Base-by-base conservation (phyloP, 2,329 filamentous ascomycete species). In the Clathrospora elynae region DNA sequence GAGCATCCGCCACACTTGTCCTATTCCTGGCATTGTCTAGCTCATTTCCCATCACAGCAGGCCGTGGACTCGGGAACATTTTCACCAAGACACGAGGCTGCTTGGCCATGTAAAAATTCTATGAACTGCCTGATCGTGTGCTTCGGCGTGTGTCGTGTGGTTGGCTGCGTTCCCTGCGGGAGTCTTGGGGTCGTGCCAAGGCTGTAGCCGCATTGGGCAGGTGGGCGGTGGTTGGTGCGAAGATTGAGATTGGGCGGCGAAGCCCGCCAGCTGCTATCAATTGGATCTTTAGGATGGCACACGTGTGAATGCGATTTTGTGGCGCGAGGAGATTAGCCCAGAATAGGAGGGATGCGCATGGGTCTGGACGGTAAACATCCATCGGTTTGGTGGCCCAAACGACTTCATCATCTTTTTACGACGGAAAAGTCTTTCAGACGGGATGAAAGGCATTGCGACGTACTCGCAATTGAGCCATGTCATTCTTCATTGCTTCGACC, bases 201-300 rank as follows among this genome's bases (percentile, higher is more conserved):
- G 31, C 20, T 14, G 26, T 48, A 22, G n/a, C 44, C 29, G 7
- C 32, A 44, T 48, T 23, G 33, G 44, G 48, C 44, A 51, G 48
- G 48, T 51, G 40, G 19, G 18, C 6, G n/a, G 7, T 24, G 33
- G 36, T 49, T 42, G 46, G 46, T 24, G 8, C 35, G 23, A 20
- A 24, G 5, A 25, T 29, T 13, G n/a, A 46, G 42, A 42, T 39
- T 26, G 18, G 18, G 35, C 46, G 46, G 46, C 35, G 42, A 38
- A 20, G 14, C 24, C 46, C 46, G 42, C 39, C 17, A 9, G 18
- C 8, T 4, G 8, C 26, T 29, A 29, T 29, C 26, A 29, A 29
- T 29, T 12, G 26, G 4, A 29, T 14, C 4, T 4, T 5, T 5
- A 14, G 17, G 8, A 11, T 14, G 6, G 10, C 3, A 14, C 26